A percentile compares a stretch with the other conserved stretches of the same genome.
Evolutionary conservation across 1,284 basidiomycete genomes (phyloP).

Genomic region (Cryptococcus sp.): DNA sequence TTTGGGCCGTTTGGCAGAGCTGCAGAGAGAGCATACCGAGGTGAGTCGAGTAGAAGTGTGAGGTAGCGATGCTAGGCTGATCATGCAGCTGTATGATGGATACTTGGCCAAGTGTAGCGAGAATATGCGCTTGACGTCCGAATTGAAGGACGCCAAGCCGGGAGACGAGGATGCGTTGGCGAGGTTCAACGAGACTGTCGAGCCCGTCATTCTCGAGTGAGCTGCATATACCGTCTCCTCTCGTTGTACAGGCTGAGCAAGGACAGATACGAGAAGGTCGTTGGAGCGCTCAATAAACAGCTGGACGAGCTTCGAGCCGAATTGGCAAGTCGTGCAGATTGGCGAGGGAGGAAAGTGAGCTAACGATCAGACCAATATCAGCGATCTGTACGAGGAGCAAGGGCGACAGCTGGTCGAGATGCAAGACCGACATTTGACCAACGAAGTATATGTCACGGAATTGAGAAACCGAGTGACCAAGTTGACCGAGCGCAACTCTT

Average conservation of each 20-base stretch:
- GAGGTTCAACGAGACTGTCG: slow-evolving; percentile 92
- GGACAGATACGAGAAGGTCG: slow-evolving; percentile 81
- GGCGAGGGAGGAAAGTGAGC: neutral
- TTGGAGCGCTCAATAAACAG: slow-evolving; percentile 81
- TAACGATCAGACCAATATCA: slow-evolving; percentile 43
- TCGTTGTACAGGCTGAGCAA: too few species aligned
- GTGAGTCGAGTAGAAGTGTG: too few species aligned
- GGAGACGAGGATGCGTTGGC: slow-evolving; percentile 58
- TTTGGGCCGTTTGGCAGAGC: slow-evolving; percentile 51
- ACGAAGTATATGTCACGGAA: slow-evolving; percentile 80
- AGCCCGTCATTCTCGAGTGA: slow-evolving; percentile 86
- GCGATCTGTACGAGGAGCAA: slow-evolving; percentile 85
- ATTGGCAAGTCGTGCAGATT: slow-evolving; percentile 51
- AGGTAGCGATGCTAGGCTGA: too few species aligned
- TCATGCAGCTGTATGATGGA: slow-evolving; percentile 36
- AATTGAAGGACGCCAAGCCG: slow-evolving; percentile 45
- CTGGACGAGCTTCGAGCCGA: slow-evolving; percentile 85
- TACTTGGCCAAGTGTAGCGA: slow-evolving; percentile 42
- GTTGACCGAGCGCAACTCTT: slow-evolving; percentile 77
- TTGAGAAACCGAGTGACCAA: slow-evolving; percentile 73
- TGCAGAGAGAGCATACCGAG: slow-evolving; percentile 43
- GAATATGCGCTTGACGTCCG: slow-evolving; percentile 38
- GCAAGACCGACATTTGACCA: slow-evolving; percentile 64
- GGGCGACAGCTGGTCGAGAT: slow-evolving; percentile 67
- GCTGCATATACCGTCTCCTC: too few species aligned